These are phyloP conservation scores for Phaffomyces opuntiae DNA, from an alignment of 805 yeast species.

Conservation along the genomic window DNA sequence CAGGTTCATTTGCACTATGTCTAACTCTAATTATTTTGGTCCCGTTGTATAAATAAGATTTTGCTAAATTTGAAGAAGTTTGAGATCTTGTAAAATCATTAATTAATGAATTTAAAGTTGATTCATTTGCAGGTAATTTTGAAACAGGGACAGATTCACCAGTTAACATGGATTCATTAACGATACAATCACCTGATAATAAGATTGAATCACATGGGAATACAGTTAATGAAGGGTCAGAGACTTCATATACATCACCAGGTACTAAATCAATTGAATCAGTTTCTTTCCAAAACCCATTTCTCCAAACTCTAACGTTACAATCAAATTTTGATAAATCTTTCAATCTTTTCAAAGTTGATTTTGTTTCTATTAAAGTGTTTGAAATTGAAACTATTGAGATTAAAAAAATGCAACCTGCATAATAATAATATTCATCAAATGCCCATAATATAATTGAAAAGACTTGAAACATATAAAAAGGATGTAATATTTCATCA, in stretches of 20 bases:
- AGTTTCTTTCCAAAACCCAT: constrained; percentile 85
- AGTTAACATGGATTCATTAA: constrained; percentile 96
- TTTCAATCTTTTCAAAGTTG: constrained; percentile 63
- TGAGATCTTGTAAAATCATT: constrained; percentile 49
- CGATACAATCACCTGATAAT: constrained; percentile 86
- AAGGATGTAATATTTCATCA: constrained; percentile 92
- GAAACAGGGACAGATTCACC: constrained; percentile 98
- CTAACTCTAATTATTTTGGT: constrained; percentile 83
- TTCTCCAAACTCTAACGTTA: constrained; percentile 83
- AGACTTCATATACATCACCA: constrained; percentile 90
- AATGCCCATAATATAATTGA: constrained; percentile 87
- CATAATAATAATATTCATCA: constrained; percentile 91
- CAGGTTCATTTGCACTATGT: constrained; percentile 47
- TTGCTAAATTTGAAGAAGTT: constrained; percentile 59
- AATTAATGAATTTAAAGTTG: constrained; percentile 48
- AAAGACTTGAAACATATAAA: constrained; percentile 89
- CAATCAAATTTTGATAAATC: constrained; percentile 71
- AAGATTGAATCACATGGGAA: constrained; percentile 89
- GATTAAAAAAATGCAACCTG: constrained; percentile 82
- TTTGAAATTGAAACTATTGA: constrained; percentile 75
- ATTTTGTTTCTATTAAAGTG: constrained; percentile 79
- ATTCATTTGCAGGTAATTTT: constrained; percentile 60
- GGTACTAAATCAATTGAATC: constrained; percentile 81
- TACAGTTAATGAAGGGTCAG: constrained; percentile 67
- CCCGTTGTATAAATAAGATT: constrained; percentile 78